A percentile compares a stretch with the other conserved stretches of the same genome.
Conservation (phyloP, 1,284 basidiomycete genomes). For the Xerocomus amazonicus region DNA sequence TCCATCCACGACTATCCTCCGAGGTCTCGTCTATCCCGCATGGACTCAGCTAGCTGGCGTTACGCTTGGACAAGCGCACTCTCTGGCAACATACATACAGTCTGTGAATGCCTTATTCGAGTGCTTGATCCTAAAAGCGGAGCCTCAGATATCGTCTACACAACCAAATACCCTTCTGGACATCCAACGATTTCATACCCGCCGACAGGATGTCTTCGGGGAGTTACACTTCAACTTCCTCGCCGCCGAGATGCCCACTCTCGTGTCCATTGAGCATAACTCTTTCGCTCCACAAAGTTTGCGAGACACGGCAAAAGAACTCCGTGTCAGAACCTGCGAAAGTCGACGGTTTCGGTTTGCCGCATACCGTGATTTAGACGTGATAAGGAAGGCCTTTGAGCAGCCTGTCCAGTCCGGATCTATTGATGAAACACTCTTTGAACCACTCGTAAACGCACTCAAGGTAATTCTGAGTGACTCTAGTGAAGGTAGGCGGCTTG, state of each 20-base stretch:
- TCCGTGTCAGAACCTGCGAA: conserved; percentile 58
- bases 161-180: conserved; percentile 56
- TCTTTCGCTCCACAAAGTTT: conserved; percentile 45
- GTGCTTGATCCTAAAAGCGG: conserved; percentile 53
- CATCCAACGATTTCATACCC: conserved; percentile 61
- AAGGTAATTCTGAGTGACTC: conserved; percentile 59
- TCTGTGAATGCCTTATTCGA: conserved; percentile 62
- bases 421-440: conserved; percentile 50
- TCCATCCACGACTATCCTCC: conserved; percentile 64
- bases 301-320: conserved; percentile 42
- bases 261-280: conserved; percentile 69
- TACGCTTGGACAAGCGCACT: conserved; percentile 36
- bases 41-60: conserved; percentile 55
- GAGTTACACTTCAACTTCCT: conserved; percentile 62
- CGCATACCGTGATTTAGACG: conserved; percentile 67
- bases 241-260: conserved; percentile 57
- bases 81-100: conserved; percentile 49
- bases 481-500: conserved; percentile 35
- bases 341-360: conserved; percentile 64
- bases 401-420: conserved; percentile 49
- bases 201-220: conserved; percentile 61
- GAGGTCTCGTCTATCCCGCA: conserved; percentile 69
- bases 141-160: conserved; percentile 41
- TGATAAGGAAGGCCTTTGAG: conserved; percentile 66
- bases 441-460: conserved; percentile 63